These are phyloP conservation scores for Novymonas esmeraldas DNA, from an alignment of 208 protist genomes.

Conservation along the genomic window DNA sequence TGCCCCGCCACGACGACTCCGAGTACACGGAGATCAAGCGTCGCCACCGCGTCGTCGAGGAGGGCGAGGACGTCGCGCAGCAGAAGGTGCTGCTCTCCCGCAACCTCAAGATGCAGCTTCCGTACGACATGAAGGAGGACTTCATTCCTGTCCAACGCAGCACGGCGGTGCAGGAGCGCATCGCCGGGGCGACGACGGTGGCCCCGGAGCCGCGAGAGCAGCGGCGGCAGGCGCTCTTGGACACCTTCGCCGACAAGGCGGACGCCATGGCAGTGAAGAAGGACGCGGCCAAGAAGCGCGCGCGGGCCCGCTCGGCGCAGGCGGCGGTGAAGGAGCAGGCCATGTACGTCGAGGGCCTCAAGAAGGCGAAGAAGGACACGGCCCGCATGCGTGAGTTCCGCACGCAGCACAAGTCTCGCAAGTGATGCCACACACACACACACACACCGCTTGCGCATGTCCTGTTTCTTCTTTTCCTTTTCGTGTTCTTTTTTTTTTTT, in stretches of 20 bases:
- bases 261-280: constrained; percentile 82
- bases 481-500: background rate
- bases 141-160: constrained; percentile 77
- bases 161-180: constrained; percentile 71
- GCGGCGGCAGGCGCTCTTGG: constrained; percentile 78
- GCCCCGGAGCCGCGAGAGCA: constrained; percentile 82
- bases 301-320: constrained; percentile 54
- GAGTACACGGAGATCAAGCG: constrained; percentile 90
- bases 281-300: constrained; percentile 73
- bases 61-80: constrained; percentile 45
- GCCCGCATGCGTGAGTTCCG: constrained; percentile 87
- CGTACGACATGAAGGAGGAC: constrained; percentile 92
- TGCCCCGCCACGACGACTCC: constrained; percentile 59
- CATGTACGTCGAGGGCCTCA: constrained; percentile 78
- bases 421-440: constrained; percentile 26
- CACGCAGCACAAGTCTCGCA: constrained; percentile 86
- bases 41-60: constrained; percentile 62
- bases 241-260: constrained; percentile 70
- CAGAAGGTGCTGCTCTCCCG: constrained; percentile 77
- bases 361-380: constrained; percentile 94
- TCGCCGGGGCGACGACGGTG: constrained; percentile 70
- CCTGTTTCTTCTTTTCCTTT: background rate
- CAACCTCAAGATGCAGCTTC: constrained; percentile 80
- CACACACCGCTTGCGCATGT: background rate
- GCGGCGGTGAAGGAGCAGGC: constrained; percentile 70